Evolutionary conservation across 2,329 filamentous ascomycete species (phyloP), one percentile per base, ranked within the genome.

Genomic region (Lachnellula hyalina): DNA sequence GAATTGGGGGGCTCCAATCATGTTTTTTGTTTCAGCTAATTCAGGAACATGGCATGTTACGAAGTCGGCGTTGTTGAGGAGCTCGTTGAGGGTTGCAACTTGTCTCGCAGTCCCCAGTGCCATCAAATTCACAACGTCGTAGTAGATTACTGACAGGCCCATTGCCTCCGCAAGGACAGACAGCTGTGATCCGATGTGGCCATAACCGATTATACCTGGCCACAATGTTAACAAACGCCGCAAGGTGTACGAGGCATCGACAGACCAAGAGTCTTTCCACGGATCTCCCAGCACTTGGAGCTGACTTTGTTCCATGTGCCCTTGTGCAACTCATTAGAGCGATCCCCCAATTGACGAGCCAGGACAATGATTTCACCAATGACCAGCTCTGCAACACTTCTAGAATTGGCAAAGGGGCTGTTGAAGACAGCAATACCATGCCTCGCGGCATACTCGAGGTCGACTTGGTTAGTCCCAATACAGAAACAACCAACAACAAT

Each of bases 221-320:
- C 8, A 12, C 25, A 3, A 40, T 32, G 21, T 59, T 45, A 63
- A 65, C 38, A 49, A 14, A 38, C 15, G 32, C 25, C 14, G 14
- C 14, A 8, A 35, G 14, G 12, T 8, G 17, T 17, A 36, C 21
- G 28, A 19, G 42, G 35, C 12, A 69, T 25, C 17, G 23, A 47
- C 75, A 57, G 74, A 84, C 88, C 94, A 51, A 99, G 80, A 44
- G 93, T 97, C 80, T 99, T 99, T 71, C 94, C 94, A 66, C 94
- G 86, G 66, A 97, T 91, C 73, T 99, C 94, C 94, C 94, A 97
- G 81, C 94, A 99, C 69, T 89, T 92, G 67, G 83, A 81, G 77
- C 91, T 96, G 68, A 97, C 92, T 77, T 99, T 99, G 74, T 97
- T 97, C 94, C 94, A 99, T 44, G 84, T 90, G 54, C 94, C 94